Base-by-base conservation (phyloP, 202 grass and related monocot genomes). In the Cymbopogon flexuosus region DNA sequence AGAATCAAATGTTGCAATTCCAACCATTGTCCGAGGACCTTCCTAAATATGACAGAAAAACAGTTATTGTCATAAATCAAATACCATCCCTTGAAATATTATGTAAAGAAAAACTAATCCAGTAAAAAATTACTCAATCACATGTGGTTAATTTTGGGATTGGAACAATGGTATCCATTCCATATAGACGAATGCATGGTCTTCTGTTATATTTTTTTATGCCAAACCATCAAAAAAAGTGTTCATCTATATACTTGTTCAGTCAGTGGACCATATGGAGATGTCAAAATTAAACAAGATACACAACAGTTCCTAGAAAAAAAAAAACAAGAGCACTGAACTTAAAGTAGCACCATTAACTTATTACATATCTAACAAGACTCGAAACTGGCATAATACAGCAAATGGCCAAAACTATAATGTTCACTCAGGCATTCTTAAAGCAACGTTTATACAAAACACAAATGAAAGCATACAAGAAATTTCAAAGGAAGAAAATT, bases 1-100 rank as follows among this genome's bases (percentile, higher is more conserved):
- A 23, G 88, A 93, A 86, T 97, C 93, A 86, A 91, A 97, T 24
- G 93, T 93, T 19, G 91, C 93, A 82, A 97, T 86, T 51, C 93
- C 93, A 78, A 93, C 93, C 88, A 91, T 89, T 79, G 91, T 97
- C 43, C 76, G 81, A 73, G 91, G 87, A 78, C 91, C 93, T 84
- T 97, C 93, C 93, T 97, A 90, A 61, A 89, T 80, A 84, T 57
- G 10, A 47, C 43, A 45, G 22, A 65, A 54, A 62, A 61, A 71
- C 34, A 51, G 29, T 59, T 14, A 57, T 4, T 9, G 15, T 30
- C n/a, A 5, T 16, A 87, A 78, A 71, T 65, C 6, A 43, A 52
- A n/a, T 18, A 56, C 18, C 18, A 71, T 34, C 35, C 22, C 33
- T 43, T 70, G 47, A 11, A 77, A 27, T 37, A 82, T 14, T 47